Evolutionary conservation across 2,329 filamentous ascomycete genomes (phyloP).

Genomic region (Xylaria sp.): DNA sequence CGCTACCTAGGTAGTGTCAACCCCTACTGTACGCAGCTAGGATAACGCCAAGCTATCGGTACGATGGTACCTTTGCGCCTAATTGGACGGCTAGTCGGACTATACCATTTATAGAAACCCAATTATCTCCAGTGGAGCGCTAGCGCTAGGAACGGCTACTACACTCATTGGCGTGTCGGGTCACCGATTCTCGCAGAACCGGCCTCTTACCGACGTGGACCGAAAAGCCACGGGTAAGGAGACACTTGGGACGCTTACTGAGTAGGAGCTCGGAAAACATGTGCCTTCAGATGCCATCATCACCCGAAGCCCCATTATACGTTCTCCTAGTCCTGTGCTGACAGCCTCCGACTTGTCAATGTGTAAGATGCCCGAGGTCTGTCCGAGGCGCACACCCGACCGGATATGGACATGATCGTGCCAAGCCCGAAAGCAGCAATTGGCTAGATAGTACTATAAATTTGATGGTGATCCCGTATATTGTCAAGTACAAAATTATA

Average conservation of each 20-base stretch:
- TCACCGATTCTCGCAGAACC: slow-evolving; percentile 30
- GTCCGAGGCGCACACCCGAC: not conserved
- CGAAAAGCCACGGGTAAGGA: slow-evolving; percentile 23
- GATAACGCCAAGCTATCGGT: slow-evolving; percentile 3
- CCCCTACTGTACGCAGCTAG: not conserved
- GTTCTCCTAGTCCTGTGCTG: no score
- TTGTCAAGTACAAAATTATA: no score
- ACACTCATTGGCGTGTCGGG: slow-evolving; percentile 33
- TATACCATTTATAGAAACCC: slow-evolving; percentile 24
- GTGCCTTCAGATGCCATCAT: not conserved
- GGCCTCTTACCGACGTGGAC: slow-evolving; percentile 24
- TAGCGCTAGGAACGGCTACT: no score
- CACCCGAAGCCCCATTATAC: not conserved
- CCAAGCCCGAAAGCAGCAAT: slow-evolving; percentile 2
- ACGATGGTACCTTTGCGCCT: not conserved
- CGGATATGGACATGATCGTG: not conserved
- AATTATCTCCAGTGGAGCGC: slow-evolving; percentile 10
- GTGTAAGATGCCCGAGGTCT: not conserved
- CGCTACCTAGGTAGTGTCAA: not conserved
- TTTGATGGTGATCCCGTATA: not conserved
- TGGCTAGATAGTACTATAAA: not conserved
- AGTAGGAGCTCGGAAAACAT: not conserved
- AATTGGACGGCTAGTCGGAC: slow-evolving; percentile 19
- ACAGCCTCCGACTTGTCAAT: no score
- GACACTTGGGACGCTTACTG: not conserved